Conservation (phyloP, 2,329 filamentous ascomycete genomes). For the Aspergillus calidoustus region DNA sequence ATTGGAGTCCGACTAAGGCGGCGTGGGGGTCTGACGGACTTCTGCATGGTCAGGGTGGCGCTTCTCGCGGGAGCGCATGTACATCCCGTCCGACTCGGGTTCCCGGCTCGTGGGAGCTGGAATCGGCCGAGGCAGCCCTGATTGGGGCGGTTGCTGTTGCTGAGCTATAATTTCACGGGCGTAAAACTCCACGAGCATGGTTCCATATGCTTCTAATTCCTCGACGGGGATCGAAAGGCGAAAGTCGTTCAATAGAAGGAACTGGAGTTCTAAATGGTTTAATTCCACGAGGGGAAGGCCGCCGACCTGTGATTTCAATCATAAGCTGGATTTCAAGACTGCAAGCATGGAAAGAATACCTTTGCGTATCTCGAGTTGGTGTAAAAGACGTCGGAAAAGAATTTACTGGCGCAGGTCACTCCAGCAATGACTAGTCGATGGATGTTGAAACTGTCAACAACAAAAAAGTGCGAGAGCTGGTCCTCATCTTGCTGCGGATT, state of each 20-base stretch:
- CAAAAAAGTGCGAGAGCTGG: slow-evolving; percentile 74
- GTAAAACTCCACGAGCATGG: slow-evolving; percentile 98
- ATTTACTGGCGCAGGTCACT: slow-evolving; percentile 98
- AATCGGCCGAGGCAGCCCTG: slow-evolving; percentile 26
- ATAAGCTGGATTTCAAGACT: background rate
- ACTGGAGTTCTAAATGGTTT: slow-evolving; percentile 95
- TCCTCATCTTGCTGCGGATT: slow-evolving; percentile 51
- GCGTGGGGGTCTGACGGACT: slow-evolving; percentile 41
- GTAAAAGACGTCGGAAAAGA: slow-evolving; percentile 98
- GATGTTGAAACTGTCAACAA: slow-evolving; percentile 99
- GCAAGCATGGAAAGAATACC: slow-evolving; percentile 57
- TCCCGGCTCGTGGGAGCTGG: slow-evolving; percentile 22
- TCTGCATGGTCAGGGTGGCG: slow-evolving; percentile 27
- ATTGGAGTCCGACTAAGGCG: slow-evolving; percentile 29
- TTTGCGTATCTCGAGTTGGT: slow-evolving; percentile 99
- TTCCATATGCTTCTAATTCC: slow-evolving; percentile 94
- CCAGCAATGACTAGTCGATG: slow-evolving; percentile 95
- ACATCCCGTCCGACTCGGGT: slow-evolving; percentile 36
- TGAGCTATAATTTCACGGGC: slow-evolving; percentile 83
- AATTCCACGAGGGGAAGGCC: slow-evolving; percentile 89
- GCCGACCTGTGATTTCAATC: slow-evolving; percentile 70
- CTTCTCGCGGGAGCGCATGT: slow-evolving; percentile 39
- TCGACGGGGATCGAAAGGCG: slow-evolving; percentile 90
- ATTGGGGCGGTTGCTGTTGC: slow-evolving; percentile 45
- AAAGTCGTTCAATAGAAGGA: slow-evolving; percentile 94